Base-by-base conservation (phyloP, 352 stramenopile species). In the Lagenidium giganteum region DNA sequence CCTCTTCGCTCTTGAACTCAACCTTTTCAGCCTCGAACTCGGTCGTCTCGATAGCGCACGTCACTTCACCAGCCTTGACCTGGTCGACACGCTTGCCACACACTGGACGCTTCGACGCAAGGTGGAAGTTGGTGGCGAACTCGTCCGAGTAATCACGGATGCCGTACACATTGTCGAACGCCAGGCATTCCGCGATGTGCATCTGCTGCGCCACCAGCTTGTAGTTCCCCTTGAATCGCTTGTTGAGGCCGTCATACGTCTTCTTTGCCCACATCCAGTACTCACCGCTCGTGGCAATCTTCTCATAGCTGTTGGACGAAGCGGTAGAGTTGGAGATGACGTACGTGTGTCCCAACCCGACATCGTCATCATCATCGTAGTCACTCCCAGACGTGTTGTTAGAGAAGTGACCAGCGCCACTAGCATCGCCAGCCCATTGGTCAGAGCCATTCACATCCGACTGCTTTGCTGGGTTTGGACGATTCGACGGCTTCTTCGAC, bases 251-350 rank as follows among this genome's bases (percentile, higher is more conserved):
- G 23, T 75, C 57, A 56, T 86, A 86, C 4, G 66, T 70, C 4
- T 60, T 70, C 47, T 75, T 41, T 34, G 83, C 45, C 70, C 73
- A 86, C 33, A 67, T 50, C 73, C 70, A 86, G 57, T 86, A 86
- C 13, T 39, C 51, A 9, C 73, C 73, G n/a, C n/a, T n/a, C n/a
- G n/a, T n/a, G n/a, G n/a, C n/a, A n/a, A n/a, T n/a, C n/a, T n/a
- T n/a, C n/a, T n/a, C n/a, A n/a, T n/a, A n/a, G n/a, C n/a, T n/a
- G n/a, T n/a, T n/a, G n/a, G n/a, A n/a, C n/a, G n/a, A n/a, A n/a
- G n/a, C n/a, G n/a, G n/a, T n/a, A n/a, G n/a, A n/a, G n/a, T n/a
- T n/a, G n/a, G n/a, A n/a, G n/a, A n/a, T n/a, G n/a, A n/a, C n/a
- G n/a, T n/a, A n/a, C n/a, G n/a, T n/a, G n/a, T n/a, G n/a, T n/a